A percentile compares a stretch with the other conserved stretches of the same genome.
Conservation (phyloP, 2,329 filamentous ascomycete species). For the Hortaea werneckii region DNA sequence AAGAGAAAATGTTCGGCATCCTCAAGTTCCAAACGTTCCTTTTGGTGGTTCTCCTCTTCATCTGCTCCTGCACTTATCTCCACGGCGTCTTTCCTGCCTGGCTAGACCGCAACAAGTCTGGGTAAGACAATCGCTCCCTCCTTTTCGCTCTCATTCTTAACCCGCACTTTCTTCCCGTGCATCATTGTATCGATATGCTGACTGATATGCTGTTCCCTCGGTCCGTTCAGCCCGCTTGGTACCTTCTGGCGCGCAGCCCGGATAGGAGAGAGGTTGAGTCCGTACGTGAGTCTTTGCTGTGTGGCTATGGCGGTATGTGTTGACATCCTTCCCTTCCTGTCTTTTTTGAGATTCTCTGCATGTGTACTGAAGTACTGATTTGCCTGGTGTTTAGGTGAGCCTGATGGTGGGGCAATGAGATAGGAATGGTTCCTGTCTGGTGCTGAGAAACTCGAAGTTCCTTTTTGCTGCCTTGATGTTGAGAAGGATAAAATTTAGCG, state of each 20-base stretch:
- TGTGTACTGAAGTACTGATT: neutral
- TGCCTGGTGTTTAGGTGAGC: constrained; percentile 13
- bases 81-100: constrained; percentile 82
- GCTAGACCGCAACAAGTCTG: constrained; percentile 87
- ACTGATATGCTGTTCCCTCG: neutral
- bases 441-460: too few species aligned
- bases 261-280: constrained; percentile 84
- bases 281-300: constrained; percentile 91
- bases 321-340: constrained; percentile 1
- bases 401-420: constrained; percentile 15
- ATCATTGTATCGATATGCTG: too few species aligned
- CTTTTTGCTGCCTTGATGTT: too few species aligned
- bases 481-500: neutral
- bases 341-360: neutral
- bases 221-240: constrained; percentile 39
- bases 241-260: constrained; percentile 95
- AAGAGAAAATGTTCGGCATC: constrained; percentile 63
- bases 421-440: neutral
- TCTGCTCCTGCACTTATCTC: constrained; percentile 90
- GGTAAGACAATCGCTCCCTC: constrained; percentile 43
- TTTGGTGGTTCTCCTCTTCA: constrained; percentile 84
- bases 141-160: neutral
- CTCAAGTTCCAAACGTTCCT: constrained; percentile 99
- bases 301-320: constrained; percentile 77
- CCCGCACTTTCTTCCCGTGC: neutral